These are phyloP conservation scores for Candida maltosa DNA, from an alignment of 805 yeast species.

Conservation along the genomic window DNA sequence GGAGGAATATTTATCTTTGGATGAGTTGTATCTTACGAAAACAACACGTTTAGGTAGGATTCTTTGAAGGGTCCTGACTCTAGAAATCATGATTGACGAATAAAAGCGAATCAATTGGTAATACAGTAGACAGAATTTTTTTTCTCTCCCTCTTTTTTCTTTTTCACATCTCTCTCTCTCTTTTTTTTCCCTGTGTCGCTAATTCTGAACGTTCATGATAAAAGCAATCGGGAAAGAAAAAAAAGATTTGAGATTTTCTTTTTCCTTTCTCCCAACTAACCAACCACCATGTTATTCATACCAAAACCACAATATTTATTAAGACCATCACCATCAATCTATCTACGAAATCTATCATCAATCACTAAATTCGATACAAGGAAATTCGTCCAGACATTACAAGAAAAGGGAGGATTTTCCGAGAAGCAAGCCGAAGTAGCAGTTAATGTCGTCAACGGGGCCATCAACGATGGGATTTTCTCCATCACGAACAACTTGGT, in stretches of 20 bases:
- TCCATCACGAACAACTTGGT: conserved; percentile 75
- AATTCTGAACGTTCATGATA: too few relatives aligned
- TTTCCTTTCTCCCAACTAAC: too few relatives aligned
- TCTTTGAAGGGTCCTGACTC: too few relatives aligned
- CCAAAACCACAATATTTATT: too few relatives aligned
- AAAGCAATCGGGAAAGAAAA: too few relatives aligned
- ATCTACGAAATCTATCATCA: conserved; percentile 17
- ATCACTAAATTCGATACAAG: conserved; percentile 70
- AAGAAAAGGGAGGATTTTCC: conserved; percentile 65
- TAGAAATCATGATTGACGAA: too few relatives aligned
- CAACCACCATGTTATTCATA: too few relatives aligned
- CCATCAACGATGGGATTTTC: conserved; percentile 76
- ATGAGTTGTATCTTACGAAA: conserved; percentile 1
- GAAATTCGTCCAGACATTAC: conserved; percentile 62
- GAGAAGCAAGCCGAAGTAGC: conserved; percentile 78
- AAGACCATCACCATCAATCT: too few relatives aligned
- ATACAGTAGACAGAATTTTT: too few relatives aligned
- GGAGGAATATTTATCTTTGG: conserved; percentile 9
- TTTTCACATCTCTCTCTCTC: not conserved
- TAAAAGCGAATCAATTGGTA: too few relatives aligned
- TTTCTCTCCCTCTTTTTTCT: not conserved
- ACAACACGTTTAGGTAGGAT: not conserved
- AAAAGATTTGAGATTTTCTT: too few relatives aligned
- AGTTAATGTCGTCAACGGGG: conserved; percentile 65
- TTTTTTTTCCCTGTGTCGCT: too few relatives aligned